A percentile compares a stretch with the other conserved stretches of the same genome.
phyloP scores from a whole-genome alignment of 2,329 filamentous ascomycete species.

The Karstenula rhodostoma region DNA sequence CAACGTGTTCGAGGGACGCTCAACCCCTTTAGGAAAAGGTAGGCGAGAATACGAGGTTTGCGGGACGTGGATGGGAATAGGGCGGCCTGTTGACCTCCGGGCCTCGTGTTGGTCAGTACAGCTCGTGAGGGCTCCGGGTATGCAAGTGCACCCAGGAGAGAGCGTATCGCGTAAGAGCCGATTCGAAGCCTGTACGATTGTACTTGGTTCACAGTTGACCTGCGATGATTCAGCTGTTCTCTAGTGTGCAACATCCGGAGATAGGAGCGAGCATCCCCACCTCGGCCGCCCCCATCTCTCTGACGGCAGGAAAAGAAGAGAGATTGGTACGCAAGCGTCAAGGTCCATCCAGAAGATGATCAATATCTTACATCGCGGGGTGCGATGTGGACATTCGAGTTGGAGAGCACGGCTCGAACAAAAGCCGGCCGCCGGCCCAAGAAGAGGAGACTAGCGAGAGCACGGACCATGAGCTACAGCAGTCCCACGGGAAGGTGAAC shows the following conservation, averaged over 20 bases:
- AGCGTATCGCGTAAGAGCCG: not conserved
- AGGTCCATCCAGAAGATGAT: not conserved
- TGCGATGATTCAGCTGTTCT: not conserved
- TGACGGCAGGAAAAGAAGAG: not conserved
- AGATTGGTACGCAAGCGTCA: not conserved
- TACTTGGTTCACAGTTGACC: too few relatives aligned
- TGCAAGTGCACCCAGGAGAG: not conserved
- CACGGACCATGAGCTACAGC: too few relatives aligned
- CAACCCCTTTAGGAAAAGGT: constrained; percentile 10
- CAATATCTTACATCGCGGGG: not conserved
- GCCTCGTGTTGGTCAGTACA: not conserved
- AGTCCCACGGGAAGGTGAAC: too few relatives aligned
- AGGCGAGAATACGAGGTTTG: constrained; percentile 14
- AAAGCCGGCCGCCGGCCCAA: too few relatives aligned
- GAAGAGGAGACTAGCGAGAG: too few relatives aligned
- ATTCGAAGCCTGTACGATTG: not conserved
- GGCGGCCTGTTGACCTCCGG: not conserved
- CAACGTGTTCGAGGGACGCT: constrained; percentile 1
- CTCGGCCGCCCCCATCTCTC: not conserved
- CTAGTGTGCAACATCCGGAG: not conserved
- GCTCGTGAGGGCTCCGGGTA: not conserved
- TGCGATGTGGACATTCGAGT: too few relatives aligned
- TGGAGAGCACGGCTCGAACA: too few relatives aligned
- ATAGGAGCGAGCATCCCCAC: not conserved
- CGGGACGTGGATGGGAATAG: not conserved